Base-by-base conservation (phyloP, 495 filamentous ascomycete species). In the Platismatia glauca region DNA sequence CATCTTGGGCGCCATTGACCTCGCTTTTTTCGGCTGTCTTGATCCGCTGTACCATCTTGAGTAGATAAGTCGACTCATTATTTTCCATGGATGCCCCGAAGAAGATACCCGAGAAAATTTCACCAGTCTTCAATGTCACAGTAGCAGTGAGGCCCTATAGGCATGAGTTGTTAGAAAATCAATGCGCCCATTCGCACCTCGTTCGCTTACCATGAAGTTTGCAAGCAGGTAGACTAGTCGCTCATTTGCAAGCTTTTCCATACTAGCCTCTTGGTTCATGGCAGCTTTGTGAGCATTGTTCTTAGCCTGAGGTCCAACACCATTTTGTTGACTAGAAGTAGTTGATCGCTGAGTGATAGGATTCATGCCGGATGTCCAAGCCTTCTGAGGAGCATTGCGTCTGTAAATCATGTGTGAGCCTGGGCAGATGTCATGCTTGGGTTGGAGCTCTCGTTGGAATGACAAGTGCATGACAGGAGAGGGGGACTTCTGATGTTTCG, bases 11-110 rank as follows among this genome's bases (percentile, higher is more conserved):
- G 41, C 85, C 85, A 65, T 89, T 89, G 38, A 77, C 68, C 37
- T 78, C 79, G n/a, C 74, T 64, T 64, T 80, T 73, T 24, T 78
- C 77, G 50, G 72, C 68, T 22, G 75, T 66, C 66, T 81, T 82
- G 64, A 82, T 79, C 61, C 85, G 84, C 73, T 86, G 86, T 35
- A 89, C 89, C 90, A 91, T 93, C 78, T 89, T 95, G 62, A 96
- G 80, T 60, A 83, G 75, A 71, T 89, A 89, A 55, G 79, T 79
- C 20, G 84, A 76, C 59, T 87, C 80, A 57, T 77, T 79, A 22
- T 80, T 63, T 55, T 86, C 83, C 22, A 86, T 71, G 52, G 77
- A 78, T 7, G 80, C 82, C 44, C 82, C 82, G 48, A 81, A 82
- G 70, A 87, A 88, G 62, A 86, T 82, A 66, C 89, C 89, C 48